Evolutionary conservation across 2,329 filamentous ascomycete genomes (phyloP).

Genomic region (Dryadomyces sulphureus): DNA sequence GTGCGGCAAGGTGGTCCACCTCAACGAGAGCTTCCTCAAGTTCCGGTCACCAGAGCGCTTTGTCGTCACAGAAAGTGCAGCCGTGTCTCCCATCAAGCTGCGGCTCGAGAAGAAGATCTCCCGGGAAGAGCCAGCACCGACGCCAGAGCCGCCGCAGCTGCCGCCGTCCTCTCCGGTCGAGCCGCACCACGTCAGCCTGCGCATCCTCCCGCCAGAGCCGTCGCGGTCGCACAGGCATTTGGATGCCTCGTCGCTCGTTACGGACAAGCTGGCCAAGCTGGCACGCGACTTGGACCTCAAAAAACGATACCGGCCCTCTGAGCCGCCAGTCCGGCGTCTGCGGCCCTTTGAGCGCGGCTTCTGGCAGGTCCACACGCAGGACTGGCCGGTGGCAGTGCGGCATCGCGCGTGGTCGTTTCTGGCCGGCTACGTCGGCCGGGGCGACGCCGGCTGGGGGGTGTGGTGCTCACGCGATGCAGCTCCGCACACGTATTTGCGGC

Average conservation of each 20-base stretch:
- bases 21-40: no score
- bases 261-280: conserved; percentile 37
- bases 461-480: conserved; percentile 34
- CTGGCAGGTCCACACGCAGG: conserved; percentile 50
- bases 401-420: conserved; percentile 47
- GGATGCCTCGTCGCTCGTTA: conserved; percentile 35
- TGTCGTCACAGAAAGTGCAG: no score
- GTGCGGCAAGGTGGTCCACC: conserved; percentile 4
- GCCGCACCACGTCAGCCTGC: conserved; percentile 15
- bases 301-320: conserved; percentile 36
- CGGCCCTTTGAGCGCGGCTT: conserved; percentile 57
- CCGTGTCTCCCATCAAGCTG: neutral
- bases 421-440: conserved; percentile 40
- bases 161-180: neutral
- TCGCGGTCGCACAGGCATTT: conserved; percentile 29
- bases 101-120: neutral
- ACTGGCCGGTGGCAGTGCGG: conserved; percentile 35
- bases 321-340: conserved; percentile 26
- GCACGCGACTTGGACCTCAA: conserved; percentile 34
- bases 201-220: conserved; percentile 41
- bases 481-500: conserved; percentile 33
- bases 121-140: neutral
- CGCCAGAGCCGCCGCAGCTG: neutral
- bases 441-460: conserved; percentile 52
- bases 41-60: no score